Evolutionary conservation across 768 basidiomycete species (phyloP).

Genomic region (Boletus insuetus): DNA sequence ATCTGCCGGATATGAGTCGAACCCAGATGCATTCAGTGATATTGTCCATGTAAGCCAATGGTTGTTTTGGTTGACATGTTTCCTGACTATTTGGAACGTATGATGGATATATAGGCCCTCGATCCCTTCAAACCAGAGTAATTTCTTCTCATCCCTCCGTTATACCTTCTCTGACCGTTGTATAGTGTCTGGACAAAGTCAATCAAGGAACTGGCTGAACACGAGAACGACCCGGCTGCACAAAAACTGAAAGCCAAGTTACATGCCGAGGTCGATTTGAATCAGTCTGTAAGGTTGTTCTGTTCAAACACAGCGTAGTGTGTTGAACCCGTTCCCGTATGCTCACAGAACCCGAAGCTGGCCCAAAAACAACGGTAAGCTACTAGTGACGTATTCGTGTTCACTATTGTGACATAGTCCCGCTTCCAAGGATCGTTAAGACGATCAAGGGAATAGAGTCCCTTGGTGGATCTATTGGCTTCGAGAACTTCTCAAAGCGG

Average conservation of each 20-base stretch:
- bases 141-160: background rate
- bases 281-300: background rate
- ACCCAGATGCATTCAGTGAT: background rate
- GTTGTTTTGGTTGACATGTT: background rate
- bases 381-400: background rate
- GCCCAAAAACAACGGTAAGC: constrained; percentile 2
- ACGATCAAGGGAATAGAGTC: constrained; percentile 1
- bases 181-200: background rate
- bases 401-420: background rate
- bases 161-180: background rate
- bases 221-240: background rate
- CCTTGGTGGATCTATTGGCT: constrained; percentile 1
- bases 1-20: background rate
- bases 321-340: too few species aligned
- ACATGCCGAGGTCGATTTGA: background rate
- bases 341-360: background rate
- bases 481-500: background rate
- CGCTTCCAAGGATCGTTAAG: background rate
- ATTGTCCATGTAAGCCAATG: background rate
- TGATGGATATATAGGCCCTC: background rate
- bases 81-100: background rate
- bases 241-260: background rate
- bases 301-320: too few species aligned
- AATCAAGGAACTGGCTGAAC: background rate
- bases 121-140: background rate